Evolutionary conservation across 495 filamentous ascomycete species (phyloP), one percentile per base, ranked within the genome.

Genomic region (Endocarpon pusillum): DNA sequence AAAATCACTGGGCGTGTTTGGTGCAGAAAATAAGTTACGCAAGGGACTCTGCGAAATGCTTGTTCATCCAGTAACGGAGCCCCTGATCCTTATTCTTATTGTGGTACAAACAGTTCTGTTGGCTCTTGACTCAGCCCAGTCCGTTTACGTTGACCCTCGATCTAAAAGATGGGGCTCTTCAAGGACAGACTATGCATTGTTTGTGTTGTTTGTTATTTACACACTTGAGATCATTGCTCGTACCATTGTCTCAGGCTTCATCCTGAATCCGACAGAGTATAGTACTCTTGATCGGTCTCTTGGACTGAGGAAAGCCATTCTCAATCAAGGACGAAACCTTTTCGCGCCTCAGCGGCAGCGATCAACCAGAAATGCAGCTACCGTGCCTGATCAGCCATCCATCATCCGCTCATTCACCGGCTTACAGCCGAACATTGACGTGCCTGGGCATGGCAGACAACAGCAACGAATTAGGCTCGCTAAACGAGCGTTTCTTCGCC

Each of bases 401-500:
- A 75, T 94, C 39, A 53, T 92, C 30, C 69, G 82, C 15, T 78
- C 81, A 1, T 87, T 96, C 43, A 94, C 85, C 20, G 69, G 77
- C 40, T 67, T 78, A 51, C 73, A 81, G 50, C 63, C 54, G 22
- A 46, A 62, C 19, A 54, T 61, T 23, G 58, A 68, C 31, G 46
- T 58, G 24, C 64, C 62, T 12, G 69, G 71, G 26, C 73, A 81
- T 36, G 62, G 75, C 34, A 68, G 84, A 32, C 81, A 93, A 41
- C 80, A 83, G 47, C 78, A 82, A 47, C 79, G 87, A 33, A 57
- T 76, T 36, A 71, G 86, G 34, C 68, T 99, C 35, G 89, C 89
- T 20, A 75, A 85, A 37, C 75, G 89, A 36, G 89, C 89, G 3
- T 96, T 94, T 51, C 63, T 99, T 33, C 75, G 89, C 19, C 89